Base-by-base conservation (phyloP, 2,329 filamentous ascomycete genomes). In the Rutstroemia sp. region DNA sequence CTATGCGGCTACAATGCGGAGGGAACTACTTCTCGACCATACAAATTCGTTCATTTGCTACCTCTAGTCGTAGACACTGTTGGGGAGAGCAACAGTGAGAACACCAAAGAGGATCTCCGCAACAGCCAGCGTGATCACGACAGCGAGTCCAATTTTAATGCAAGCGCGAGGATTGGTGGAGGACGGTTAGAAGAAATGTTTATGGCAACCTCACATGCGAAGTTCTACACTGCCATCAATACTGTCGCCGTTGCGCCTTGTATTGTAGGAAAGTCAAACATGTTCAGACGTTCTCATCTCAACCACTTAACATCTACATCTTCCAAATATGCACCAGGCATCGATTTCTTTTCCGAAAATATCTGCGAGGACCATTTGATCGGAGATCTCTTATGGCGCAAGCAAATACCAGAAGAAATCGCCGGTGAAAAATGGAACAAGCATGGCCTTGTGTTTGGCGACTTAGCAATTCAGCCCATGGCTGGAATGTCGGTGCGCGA, bases 361-460 rank as follows among this genome's bases (percentile, higher is more conserved):
- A 97, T 99, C 68, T 99, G 94, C 74, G 95, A 99, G 70, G 94
- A 99, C 68, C 94, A 99, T 67, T 76, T 96, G 23, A 96, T 99
- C 54, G 92, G 92, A 12, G 94, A 99, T 63, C 74, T 94, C 1
- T 78, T 99, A 4, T 99, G 92, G 91, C 84, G 84, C 55, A 79
- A 82, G n/a, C 67, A 73, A 2, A 72, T 87, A 5, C 78, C 81
- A 0, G 79, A 81, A 23, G 65, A 70, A 49, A 57, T 69, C 25
- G 65, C 64, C 4, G 70, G 70, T 6, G 64, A 69, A 67, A 75
- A 65, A 48, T 87, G 82, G 73, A 79, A 80, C 42, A 95, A 95
- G 65, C 94, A 99, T 69, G 88, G 83, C 5, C 78, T 97, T 57
- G 83, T 92, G 1, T 87, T 86, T 68, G 90, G 91, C 4, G 92